Evolutionary conservation across 148 eudicot species (phyloP), one percentile per base, ranked within the genome.

Genomic region (Amaranthus cruentus): DNA sequence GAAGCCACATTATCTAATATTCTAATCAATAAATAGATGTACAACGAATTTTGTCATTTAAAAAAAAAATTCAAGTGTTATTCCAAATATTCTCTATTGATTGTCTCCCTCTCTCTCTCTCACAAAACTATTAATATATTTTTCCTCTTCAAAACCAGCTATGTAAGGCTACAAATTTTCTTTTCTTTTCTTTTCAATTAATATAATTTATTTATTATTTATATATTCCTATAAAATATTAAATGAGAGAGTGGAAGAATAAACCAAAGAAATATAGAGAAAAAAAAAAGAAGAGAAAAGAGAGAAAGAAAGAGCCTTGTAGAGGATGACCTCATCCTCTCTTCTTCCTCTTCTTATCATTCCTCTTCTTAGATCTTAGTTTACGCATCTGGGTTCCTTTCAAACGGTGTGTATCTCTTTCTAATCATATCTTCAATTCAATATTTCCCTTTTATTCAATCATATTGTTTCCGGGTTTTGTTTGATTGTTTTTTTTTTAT

Each of bases 291-390:
- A 57, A 72, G 75, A 85, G 73, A 77, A 75, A 84, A 69, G 63
- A 72, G 80, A 82, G 74, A 85, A 80, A 80, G 71, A 82, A 72
- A 79, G 61, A 80, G 81, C 71, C 78, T 79, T 81, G 82, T 73
- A 81, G 84, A 83, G 85, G 88, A 81, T 79, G 85, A 76, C 73
- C 85, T 75, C 85, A 78, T 83, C 88, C 85, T 84, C 86, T 87
- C 84, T 84, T 74, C 70, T 67, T 67, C 70, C 74, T 67, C 79
- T 83, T 77, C 76, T 81, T 58, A 72, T 82, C 80, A 73, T 80
- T 76, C 78, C 75, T 79, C 79, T 79, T 70, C 73, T 79, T 82
- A 87, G 89, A 86, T 88, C 90, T 86, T 90, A 74, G 74, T 80
- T 84, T 87, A 60, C 72, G 75, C 78, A 79, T 78, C 91, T 79